Conservation (phyloP, 1,284 basidiomycete species). For the Heliocybe sulcata region DNA sequence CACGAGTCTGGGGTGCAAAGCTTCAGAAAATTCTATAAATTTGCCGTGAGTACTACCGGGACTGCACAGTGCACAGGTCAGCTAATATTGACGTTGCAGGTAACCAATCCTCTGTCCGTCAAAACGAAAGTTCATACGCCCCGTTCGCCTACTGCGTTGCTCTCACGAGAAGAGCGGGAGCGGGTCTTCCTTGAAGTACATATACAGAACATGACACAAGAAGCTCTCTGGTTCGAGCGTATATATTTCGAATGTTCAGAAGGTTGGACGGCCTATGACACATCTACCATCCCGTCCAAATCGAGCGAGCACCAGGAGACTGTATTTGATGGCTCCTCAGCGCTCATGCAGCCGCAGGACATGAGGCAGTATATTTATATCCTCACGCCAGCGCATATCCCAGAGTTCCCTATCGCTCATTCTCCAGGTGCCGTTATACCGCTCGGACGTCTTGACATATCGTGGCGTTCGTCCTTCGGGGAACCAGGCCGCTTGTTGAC, state of each 20-base stretch:
- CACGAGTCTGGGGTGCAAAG: conserved; percentile 53
- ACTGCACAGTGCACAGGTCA: neutral
- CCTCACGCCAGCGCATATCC: conserved; percentile 43
- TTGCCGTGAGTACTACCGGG: conserved; percentile 50
- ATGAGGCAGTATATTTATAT: conserved; percentile 82
- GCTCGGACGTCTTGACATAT: conserved; percentile 75
- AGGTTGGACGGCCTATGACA: conserved; percentile 57
- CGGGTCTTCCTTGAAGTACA: conserved; percentile 85
- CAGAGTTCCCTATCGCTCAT: conserved; percentile 42
- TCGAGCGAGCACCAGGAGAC: conserved; percentile 17
- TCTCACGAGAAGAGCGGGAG: conserved; percentile 56
- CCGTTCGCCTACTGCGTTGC: conserved; percentile 61
- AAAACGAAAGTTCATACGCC: conserved; percentile 83
- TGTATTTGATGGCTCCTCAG: conserved; percentile 54
- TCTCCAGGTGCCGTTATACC: conserved; percentile 65
- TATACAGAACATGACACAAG: conserved; percentile 77
- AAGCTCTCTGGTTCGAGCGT: conserved; percentile 70
- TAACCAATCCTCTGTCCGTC: conserved; percentile 82
- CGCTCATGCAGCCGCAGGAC: conserved; percentile 75
- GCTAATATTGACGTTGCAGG: conserved; percentile 25
- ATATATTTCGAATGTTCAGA: conserved; percentile 71
- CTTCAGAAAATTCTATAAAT: conserved; percentile 87
- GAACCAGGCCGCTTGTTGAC: conserved; percentile 80
- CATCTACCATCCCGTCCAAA: conserved; percentile 27
- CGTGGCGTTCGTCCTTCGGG: conserved; percentile 75